Evolutionary conservation across 257 asterid genomes (phyloP).

Genomic region (Primulina huaijiensis): DNA sequence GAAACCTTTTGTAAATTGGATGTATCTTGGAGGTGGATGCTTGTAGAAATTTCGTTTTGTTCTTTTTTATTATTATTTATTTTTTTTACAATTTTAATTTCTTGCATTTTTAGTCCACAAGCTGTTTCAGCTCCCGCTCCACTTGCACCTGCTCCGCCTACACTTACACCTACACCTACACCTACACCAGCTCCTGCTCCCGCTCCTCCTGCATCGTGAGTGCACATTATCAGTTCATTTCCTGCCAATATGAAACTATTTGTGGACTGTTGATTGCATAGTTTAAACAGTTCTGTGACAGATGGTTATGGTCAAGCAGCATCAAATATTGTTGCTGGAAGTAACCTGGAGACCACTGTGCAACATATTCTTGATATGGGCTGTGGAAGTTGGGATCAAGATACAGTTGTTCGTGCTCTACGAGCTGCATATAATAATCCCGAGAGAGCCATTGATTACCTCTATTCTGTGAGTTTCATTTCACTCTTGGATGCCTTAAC

Average conservation of each 20-base stretch:
- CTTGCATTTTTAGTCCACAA: conserved; percentile 46
- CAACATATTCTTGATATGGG: conserved; percentile 92
- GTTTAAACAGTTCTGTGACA: conserved; percentile 47
- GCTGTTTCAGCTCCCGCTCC: conserved; percentile 58
- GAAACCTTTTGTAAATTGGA: too few relatives aligned
- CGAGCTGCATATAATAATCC: conserved; percentile 91
- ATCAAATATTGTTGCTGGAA: conserved; percentile 83
- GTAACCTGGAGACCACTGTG: conserved; percentile 62
- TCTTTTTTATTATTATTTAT: background rate
- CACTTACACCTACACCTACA: conserved; percentile 18
- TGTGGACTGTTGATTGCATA: background rate
- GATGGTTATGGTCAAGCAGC: conserved; percentile 85
- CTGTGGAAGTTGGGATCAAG: conserved; percentile 91
- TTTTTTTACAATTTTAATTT: conserved; percentile 17
- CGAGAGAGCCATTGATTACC: conserved; percentile 87
- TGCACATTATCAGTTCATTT: conserved; percentile 8
- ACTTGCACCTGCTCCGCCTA: conserved; percentile 30
- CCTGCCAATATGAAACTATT: too few relatives aligned
- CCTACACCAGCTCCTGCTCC: conserved; percentile 25
- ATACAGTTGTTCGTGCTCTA: conserved; percentile 72
- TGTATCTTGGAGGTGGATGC: too few relatives aligned
- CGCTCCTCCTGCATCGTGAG: conserved; percentile 47
- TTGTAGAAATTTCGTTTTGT: background rate
- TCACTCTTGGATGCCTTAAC: background rate
- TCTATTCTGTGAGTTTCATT: conserved; percentile 67